Evolutionary conservation across 257 asterid genomes (phyloP).

Genomic region (Solanum chiquidenum): DNA sequence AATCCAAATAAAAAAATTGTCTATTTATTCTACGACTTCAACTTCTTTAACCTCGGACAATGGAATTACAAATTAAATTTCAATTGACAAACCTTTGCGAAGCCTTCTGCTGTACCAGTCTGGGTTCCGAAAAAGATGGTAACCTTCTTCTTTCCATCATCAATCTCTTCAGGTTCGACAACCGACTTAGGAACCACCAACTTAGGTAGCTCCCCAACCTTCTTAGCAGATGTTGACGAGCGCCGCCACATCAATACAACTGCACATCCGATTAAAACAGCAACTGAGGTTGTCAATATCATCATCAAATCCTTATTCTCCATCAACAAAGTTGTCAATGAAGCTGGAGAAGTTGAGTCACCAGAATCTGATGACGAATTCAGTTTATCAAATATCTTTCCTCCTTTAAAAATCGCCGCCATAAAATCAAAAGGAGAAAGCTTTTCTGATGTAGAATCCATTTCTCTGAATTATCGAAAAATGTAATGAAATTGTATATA

Average conservation of each 20-base stretch:
- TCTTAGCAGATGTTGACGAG: conserved; percentile 48
- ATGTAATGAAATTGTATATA: neutral
- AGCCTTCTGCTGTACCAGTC: conserved; percentile 99
- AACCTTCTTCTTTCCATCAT: conserved; percentile 72
- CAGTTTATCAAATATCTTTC: conserved; percentile 37
- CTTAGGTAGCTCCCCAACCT: conserved; percentile 36
- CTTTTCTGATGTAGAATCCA: conserved; percentile 61
- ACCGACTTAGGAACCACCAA: conserved; percentile 31
- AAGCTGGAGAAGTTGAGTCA: conserved; percentile 16
- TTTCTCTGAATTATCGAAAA: neutral
- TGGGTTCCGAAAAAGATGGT: conserved; percentile 90
- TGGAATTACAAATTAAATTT: neutral
- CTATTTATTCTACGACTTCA: neutral
- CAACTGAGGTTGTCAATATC: conserved; percentile 68
- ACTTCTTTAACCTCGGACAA: neutral
- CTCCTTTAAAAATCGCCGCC: conserved; percentile 63
- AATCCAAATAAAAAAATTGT: neutral
- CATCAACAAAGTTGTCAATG: conserved; percentile 54
- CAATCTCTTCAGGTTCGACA: conserved; percentile 55
- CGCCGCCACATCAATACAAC: conserved; percentile 60
- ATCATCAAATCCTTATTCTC: conserved; percentile 69
- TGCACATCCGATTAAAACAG: conserved; percentile 63
- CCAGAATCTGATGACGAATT: conserved; percentile 45
- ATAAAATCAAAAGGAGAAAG: conserved; percentile 77
- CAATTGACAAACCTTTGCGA: conserved; percentile 58